Conservation (phyloP, 1,284 basidiomycete species). For the Apiotrichum sp. region DNA sequence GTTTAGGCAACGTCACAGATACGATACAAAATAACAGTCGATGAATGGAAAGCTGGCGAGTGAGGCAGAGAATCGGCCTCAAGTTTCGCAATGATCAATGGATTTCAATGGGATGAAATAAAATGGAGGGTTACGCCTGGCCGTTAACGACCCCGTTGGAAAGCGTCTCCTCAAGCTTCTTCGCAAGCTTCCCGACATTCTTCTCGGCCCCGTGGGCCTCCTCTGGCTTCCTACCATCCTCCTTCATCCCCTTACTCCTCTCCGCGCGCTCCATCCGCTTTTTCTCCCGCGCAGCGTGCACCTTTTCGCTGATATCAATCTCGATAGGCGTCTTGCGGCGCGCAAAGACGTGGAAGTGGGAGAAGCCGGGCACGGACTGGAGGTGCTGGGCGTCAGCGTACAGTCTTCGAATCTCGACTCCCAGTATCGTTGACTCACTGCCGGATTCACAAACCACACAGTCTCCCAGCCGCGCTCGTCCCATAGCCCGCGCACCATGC, state of each 20-base stretch:
- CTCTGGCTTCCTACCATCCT: neutral
- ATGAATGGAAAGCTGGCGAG: too few species aligned
- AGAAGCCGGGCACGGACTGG: conserved; percentile 42
- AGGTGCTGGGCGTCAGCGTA: conserved; percentile 30
- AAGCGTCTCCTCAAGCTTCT: neutral
- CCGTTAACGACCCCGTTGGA: too few species aligned
- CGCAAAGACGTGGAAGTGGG: conserved; percentile 47
- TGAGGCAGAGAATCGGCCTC: too few species aligned
- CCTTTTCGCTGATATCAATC: conserved; percentile 28
- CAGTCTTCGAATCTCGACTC: neutral
- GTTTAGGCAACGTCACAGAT: too few species aligned
- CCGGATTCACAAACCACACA: conserved; percentile 40
- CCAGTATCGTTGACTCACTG: conserved; percentile 15
- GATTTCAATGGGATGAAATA: too few species aligned
- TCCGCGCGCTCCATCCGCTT: neutral
- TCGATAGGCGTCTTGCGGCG: conserved; percentile 41
- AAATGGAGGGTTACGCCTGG: too few species aligned
- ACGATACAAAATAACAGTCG: too few species aligned
- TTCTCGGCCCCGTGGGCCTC: neutral
- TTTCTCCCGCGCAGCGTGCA: neutral
- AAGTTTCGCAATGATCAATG: too few species aligned
- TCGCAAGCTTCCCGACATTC: neutral
- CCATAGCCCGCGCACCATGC: conserved; percentile 43
- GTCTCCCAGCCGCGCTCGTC: conserved; percentile 44
- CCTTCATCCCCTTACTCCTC: neutral